These are phyloP conservation scores for Spathaspora girioi DNA, from an alignment of 805 yeast genomes.

Conservation along the genomic window DNA sequence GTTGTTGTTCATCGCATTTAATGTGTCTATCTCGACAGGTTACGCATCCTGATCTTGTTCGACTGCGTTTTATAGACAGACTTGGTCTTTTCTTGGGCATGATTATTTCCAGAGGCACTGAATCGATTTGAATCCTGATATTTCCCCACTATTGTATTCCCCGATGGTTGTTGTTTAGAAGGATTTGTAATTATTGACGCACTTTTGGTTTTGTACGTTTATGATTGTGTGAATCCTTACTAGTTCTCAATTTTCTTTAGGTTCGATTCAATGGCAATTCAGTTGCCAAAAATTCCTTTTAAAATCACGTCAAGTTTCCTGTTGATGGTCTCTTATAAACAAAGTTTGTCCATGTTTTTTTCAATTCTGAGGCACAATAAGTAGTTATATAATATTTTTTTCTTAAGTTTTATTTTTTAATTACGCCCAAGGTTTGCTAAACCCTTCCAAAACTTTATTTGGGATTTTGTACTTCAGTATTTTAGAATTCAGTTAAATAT, in stretches of 20 bases:
- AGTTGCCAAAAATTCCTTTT: not conserved
- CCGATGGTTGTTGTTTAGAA: no score
- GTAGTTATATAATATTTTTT: not conserved
- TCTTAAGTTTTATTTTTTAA: not conserved
- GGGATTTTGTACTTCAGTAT: not conserved
- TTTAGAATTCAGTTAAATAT: not conserved
- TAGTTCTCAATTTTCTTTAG: not conserved
- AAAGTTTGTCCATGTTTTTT: not conserved
- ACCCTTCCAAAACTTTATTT: not conserved
- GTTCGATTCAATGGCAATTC: not conserved
- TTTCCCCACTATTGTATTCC: no score
- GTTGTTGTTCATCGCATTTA: slow-evolving; percentile 64
- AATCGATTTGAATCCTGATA: not conserved
- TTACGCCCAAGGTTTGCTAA: not conserved
- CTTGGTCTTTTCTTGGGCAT: slow-evolving; percentile 24
- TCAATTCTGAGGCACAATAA: not conserved
- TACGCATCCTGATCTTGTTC: slow-evolving; percentile 51
- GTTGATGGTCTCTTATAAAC: not conserved
- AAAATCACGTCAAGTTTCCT: not conserved
- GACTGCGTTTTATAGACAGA: slow-evolving; percentile 24
- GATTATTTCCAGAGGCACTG: not conserved
- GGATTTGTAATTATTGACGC: no score
- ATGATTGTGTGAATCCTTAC: no score
- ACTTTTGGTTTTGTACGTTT: no score
- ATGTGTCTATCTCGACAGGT: slow-evolving; percentile 65